phyloP scores from a whole-genome alignment of 768 basidiomycete genomes.

The Suillus occidentalis region DNA sequence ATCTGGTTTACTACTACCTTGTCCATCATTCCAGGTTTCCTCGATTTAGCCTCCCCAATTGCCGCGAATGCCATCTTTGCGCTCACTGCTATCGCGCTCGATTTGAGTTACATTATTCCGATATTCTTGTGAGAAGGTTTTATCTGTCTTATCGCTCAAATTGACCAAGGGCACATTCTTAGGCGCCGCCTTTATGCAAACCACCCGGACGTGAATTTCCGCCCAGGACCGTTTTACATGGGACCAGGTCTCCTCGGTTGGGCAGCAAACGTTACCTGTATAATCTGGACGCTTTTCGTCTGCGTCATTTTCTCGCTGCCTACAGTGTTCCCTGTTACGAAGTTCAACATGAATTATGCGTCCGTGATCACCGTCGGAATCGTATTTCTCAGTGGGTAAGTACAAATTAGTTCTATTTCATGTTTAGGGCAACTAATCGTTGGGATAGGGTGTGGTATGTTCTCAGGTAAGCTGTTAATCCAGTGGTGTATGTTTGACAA shows the following conservation, averaged over 20 bases:
- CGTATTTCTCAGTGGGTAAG: slow-evolving; percentile 52
- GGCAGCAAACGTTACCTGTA: slow-evolving; percentile 62
- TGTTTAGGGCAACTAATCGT: too few relatives aligned
- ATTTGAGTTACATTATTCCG: slow-evolving; percentile 80
- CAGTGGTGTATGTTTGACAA: background rate
- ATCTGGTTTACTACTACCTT: slow-evolving; percentile 73
- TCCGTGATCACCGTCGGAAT: slow-evolving; percentile 62
- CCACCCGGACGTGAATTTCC: slow-evolving; percentile 83
- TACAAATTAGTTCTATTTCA: slow-evolving; percentile 8
- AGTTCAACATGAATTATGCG: slow-evolving; percentile 79
- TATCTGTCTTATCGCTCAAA: background rate
- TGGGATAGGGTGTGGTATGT: slow-evolving; percentile 51
- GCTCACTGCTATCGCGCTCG: slow-evolving; percentile 75
- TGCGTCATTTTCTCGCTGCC: slow-evolving; percentile 74
- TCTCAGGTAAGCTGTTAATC: slow-evolving; percentile 11
- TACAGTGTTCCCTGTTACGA: slow-evolving; percentile 66
- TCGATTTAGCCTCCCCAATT: slow-evolving; percentile 74
- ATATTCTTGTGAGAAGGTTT: slow-evolving; percentile 52
- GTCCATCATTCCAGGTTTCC: slow-evolving; percentile 67
- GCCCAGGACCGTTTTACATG: slow-evolving; percentile 87
- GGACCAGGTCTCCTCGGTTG: slow-evolving; percentile 65
- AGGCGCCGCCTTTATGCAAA: slow-evolving; percentile 62
- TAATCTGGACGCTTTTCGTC: slow-evolving; percentile 68
- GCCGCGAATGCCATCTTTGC: slow-evolving; percentile 84
- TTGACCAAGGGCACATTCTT: background rate